A percentile compares a stretch with the other conserved stretches of the same genome.
Conservation (phyloP, 1,284 basidiomycete species). For the Rhodotorula sp. region DNA sequence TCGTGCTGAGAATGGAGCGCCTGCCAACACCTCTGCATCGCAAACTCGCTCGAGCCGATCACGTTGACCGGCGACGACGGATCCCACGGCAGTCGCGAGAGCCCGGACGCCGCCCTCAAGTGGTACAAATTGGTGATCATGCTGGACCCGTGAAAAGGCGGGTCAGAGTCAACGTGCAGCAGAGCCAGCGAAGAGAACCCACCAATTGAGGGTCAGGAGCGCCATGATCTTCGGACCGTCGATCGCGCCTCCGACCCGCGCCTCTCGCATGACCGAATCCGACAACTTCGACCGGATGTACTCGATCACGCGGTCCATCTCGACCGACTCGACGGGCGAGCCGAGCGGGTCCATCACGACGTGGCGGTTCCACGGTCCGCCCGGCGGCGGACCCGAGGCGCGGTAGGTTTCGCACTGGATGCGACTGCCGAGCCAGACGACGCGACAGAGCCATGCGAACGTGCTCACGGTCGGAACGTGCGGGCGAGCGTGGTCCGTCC, state of each 20-base stretch:
- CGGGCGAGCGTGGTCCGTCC: not conserved
- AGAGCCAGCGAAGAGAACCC: not conserved
- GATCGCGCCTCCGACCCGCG: constrained; percentile 12
- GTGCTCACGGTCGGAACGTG: constrained; percentile 9
- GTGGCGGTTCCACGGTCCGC: constrained; percentile 35
- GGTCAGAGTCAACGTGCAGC: no score
- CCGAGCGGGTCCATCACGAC: constrained; percentile 21
- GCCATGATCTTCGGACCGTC: constrained; percentile 24
- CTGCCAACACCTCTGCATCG: constrained; percentile 36
- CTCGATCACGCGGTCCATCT: constrained; percentile 36
- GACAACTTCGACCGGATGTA: constrained; percentile 19
- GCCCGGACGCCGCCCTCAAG: constrained; percentile 25
- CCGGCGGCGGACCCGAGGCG: constrained; percentile 28
- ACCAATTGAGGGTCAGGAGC: constrained; percentile 38
- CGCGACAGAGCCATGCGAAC: constrained; percentile 38
- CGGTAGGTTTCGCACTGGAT: constrained; percentile 36
- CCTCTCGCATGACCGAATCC: constrained; percentile 12
- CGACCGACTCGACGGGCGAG: constrained; percentile 15
- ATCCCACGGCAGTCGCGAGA: constrained; percentile 30
- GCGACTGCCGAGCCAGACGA: constrained; percentile 33
- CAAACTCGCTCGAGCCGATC: constrained; percentile 35
- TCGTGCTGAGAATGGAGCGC: constrained; percentile 27
- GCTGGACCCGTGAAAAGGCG: no score
- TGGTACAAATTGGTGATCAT: constrained; percentile 37
- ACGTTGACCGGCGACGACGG: constrained; percentile 19